A percentile compares a stretch with the other conserved stretches of the same genome.
phyloP scores from a whole-genome alignment of 2,329 filamentous ascomycete genomes.

The Erysiphe pisi region DNA sequence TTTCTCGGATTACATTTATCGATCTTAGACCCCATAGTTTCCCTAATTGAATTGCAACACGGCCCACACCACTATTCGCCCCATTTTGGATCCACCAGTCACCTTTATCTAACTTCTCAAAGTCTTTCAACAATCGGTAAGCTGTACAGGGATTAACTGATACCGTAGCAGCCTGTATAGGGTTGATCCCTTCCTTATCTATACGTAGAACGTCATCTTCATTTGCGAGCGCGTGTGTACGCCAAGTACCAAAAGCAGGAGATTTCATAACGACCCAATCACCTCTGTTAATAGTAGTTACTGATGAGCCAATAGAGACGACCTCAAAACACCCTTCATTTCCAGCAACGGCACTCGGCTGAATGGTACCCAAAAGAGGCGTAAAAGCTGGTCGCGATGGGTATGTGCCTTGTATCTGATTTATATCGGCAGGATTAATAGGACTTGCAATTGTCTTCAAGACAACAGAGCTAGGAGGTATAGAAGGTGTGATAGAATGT shows the following conservation, averaged over 20 bases:
- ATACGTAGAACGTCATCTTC: conserved; percentile 56
- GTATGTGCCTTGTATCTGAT: conserved; percentile 95
- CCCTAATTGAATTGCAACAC: conserved; percentile 81
- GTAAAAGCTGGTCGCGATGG: conserved; percentile 72
- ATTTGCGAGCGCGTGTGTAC: conserved; percentile 69
- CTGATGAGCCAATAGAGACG: conserved; percentile 51
- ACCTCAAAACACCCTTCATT: conserved; percentile 95
- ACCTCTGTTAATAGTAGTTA: conserved; percentile 50
- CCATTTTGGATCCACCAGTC: conserved; percentile 98
- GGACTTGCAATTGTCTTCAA: conserved; percentile 81
- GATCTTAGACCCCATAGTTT: conserved; percentile 77
- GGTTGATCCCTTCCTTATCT: conserved; percentile 57
- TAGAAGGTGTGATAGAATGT: conserved; percentile 42
- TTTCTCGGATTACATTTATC: conserved; percentile 75
- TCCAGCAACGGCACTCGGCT: conserved; percentile 67
- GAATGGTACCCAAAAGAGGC: conserved; percentile 61
- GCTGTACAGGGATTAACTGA: conserved; percentile 90
- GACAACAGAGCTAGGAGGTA: conserved; percentile 57
- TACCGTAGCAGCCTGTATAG: conserved; percentile 75
- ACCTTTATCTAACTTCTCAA: conserved; percentile 54
- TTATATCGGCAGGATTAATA: conserved; percentile 96
- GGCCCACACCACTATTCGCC: conserved; percentile 84
- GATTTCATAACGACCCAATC: conserved; percentile 89
- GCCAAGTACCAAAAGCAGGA: conserved; percentile 84
- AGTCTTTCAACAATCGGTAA: conserved; percentile 83